phyloP scores from a whole-genome alignment of 2,329 filamentous ascomycete genomes.

The Nectriaceae sp. region DNA sequence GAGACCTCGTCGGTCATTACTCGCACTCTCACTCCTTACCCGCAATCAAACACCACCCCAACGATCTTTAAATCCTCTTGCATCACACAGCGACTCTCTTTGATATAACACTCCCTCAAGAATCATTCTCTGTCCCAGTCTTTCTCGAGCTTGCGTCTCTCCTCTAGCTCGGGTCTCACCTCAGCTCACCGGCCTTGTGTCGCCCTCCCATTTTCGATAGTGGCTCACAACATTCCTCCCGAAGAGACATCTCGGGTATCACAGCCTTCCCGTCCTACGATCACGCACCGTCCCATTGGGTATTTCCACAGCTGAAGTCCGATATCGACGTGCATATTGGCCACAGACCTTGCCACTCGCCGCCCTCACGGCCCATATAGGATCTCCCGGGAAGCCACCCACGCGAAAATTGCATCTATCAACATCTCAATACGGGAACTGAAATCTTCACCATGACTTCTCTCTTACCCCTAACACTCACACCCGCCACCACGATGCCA shows the following conservation, averaged over 20 bases:
- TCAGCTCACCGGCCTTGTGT: slow-evolving; percentile 1
- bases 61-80: not conserved
- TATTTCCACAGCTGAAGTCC: not conserved
- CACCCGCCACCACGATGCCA: slow-evolving; percentile 7
- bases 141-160: not conserved
- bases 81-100: not conserved
- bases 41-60: no score
- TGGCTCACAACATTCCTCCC: not conserved
- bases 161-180: not conserved
- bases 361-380: not conserved
- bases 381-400: not conserved
- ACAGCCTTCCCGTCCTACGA: not conserved
- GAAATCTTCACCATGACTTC: slow-evolving; percentile 16
- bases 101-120: not conserved
- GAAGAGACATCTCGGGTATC: not conserved
- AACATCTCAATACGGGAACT: no score
- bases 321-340: not conserved
- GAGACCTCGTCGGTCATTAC: not conserved
- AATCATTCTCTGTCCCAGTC: not conserved
- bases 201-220: not conserved
- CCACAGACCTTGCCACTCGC: not conserved
- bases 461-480: slow-evolving; percentile 19
- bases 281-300: not conserved
- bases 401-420: no score
- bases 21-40: not conserved